Conservation (phyloP, 768 basidiomycete genomes). For the Tephrocybe sp. region DNA sequence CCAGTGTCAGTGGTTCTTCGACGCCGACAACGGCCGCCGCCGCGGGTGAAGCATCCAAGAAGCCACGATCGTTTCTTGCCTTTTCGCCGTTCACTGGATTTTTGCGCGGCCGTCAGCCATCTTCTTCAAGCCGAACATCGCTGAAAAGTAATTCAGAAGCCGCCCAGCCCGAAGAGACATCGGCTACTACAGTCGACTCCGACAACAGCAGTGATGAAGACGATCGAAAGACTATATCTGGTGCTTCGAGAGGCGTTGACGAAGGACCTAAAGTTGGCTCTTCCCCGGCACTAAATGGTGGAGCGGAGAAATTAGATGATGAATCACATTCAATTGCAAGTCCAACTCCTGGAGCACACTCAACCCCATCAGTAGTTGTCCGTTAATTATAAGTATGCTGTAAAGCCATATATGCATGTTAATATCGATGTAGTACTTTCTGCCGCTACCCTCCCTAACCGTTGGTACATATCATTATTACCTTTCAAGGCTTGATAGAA, state of each 20-base stretch:
- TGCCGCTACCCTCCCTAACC: background rate
- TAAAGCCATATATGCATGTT: background rate
- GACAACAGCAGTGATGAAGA: constrained; percentile 33
- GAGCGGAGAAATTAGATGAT: constrained; percentile 12
- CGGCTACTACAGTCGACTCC: constrained; percentile 7
- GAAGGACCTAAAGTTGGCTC: constrained; percentile 4
- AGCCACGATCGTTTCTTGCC: constrained; percentile 49
- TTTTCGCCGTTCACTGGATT: constrained; percentile 65
- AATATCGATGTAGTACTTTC: constrained; percentile 1
- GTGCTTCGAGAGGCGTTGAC: constrained; percentile 2
- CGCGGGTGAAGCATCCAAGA: constrained; percentile 33
- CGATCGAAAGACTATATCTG: constrained; percentile 39
- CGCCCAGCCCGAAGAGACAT: constrained; percentile 11
- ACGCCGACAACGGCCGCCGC: constrained; percentile 48
- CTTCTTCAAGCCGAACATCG: constrained; percentile 37
- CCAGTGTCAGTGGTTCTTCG: constrained; percentile 44
- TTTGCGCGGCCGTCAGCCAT: constrained; percentile 59
- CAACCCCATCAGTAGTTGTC: constrained; percentile 1
- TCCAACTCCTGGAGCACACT: constrained; percentile 2
- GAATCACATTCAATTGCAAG: constrained; percentile 4
- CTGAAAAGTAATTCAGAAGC: constrained; percentile 14
- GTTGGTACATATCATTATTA: background rate
- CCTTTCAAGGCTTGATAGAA: too few relatives aligned
- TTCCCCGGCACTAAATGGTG: background rate
- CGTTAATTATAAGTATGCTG: constrained; percentile 1